Percentiles rank a stretch among this genome's conserved stretches.
Evolutionary conservation across 495 filamentous ascomycete species (phyloP).

Genomic region (Cetradonia linearis): DNA sequence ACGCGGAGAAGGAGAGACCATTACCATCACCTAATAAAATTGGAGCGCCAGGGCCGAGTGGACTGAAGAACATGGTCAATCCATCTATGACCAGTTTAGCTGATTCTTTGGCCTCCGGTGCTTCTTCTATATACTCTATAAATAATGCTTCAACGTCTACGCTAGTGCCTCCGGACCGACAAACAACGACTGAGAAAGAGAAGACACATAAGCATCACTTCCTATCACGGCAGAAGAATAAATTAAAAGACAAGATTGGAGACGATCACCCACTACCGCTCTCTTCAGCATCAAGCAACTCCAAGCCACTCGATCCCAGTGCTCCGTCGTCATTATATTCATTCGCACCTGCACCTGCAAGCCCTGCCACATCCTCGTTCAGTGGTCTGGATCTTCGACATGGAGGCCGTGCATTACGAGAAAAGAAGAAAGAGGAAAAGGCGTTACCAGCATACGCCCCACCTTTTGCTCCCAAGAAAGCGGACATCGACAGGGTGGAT

Average conservation of each 20-base stretch:
- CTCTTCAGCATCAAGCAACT: conserved; percentile 86
- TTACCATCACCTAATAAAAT: conserved; percentile 78
- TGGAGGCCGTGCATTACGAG: conserved; percentile 71
- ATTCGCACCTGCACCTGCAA: conserved; percentile 63
- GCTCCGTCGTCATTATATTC: conserved; percentile 80
- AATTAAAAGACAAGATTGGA: conserved; percentile 61
- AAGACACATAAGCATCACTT: conserved; percentile 68
- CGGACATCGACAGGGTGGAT: conserved; percentile 36
- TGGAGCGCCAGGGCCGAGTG: conserved; percentile 45
- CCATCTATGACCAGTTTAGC: conserved; percentile 66
- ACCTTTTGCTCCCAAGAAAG: conserved; percentile 25
- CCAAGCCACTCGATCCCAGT: conserved; percentile 70
- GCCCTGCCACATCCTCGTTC: conserved; percentile 55
- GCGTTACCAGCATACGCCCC: conserved; percentile 29
- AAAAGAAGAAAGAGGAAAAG: conserved; percentile 84
- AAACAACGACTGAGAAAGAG: conserved; percentile 37
- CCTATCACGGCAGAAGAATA: conserved; percentile 83
- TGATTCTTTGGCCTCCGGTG: conserved; percentile 50
- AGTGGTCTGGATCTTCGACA: conserved; percentile 78
- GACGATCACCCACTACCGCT: conserved; percentile 71
- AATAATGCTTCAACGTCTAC: conserved; percentile 79
- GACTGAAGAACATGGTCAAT: conserved; percentile 55
- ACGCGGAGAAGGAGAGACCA: conserved; percentile 46
- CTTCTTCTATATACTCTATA: conserved; percentile 67
- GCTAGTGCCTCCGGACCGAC: conserved; percentile 43